phyloP scores from a whole-genome alignment of 2,329 filamentous ascomycete genomes.

The Aspergillus novofumigatus region DNA sequence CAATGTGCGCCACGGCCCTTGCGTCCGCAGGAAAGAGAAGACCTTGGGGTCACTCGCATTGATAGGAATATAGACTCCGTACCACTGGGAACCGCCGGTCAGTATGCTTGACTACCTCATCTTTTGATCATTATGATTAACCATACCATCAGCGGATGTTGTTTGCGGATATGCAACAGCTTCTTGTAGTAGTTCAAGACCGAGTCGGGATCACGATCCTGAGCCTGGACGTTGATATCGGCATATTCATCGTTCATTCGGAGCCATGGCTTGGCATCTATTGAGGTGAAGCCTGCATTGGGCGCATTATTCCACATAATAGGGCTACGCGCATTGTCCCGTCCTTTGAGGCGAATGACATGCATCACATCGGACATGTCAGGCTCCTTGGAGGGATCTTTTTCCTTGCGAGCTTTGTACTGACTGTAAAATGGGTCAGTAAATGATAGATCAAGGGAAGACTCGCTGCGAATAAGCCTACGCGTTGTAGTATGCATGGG shows the following conservation, averaged over 20 bases:
- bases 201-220: constrained; percentile 30
- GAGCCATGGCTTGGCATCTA: constrained; percentile 56
- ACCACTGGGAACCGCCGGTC: constrained; percentile 7
- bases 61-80: constrained; percentile 14
- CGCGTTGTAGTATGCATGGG: constrained; percentile 44
- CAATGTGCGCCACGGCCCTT: constrained; percentile 12
- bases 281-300: constrained; percentile 58
- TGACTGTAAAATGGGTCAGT: constrained; percentile 1
- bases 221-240: constrained; percentile 53
- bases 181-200: constrained; percentile 56
- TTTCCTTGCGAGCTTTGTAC: constrained; percentile 9
- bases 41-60: constrained; percentile 11
- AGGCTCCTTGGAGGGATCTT: constrained; percentile 9
- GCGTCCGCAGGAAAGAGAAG: constrained; percentile 13
- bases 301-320: constrained; percentile 59
- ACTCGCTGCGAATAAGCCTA: constrained; percentile 47
- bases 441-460: constrained; percentile 26
- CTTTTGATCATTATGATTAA: not conserved
- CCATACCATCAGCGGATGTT: constrained; percentile 29
- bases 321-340: constrained; percentile 63
- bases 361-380: constrained; percentile 15
- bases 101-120: not conserved
- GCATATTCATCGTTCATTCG: constrained; percentile 56
- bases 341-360: constrained; percentile 18
- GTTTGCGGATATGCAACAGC: constrained; percentile 53